Evolutionary conservation across 1,284 basidiomycete species (phyloP).

Genomic region (Grifola frondosa): DNA sequence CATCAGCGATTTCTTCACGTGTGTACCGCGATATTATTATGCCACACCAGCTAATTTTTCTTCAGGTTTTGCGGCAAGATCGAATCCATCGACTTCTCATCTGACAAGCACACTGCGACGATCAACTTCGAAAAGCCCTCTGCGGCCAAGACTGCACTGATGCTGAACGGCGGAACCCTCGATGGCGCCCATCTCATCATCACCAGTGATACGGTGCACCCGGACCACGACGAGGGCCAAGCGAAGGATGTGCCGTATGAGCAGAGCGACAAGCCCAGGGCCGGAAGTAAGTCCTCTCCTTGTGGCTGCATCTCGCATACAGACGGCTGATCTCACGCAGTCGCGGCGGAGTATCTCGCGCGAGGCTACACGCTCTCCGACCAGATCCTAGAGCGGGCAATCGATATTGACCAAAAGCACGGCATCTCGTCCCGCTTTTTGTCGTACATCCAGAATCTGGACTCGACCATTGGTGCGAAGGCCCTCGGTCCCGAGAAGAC

Average conservation of each 20-base stretch:
- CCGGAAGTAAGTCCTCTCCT: conserved; percentile 54
- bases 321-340: conserved; percentile 37
- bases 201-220: conserved; percentile 59
- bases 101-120: conserved; percentile 41
- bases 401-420: conserved; percentile 82
- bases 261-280: conserved; percentile 81
- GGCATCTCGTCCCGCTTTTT: conserved; percentile 88
- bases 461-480: conserved; percentile 64
- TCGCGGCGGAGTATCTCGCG: conserved; percentile 89
- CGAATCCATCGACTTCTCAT: conserved; percentile 54
- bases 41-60: conserved; percentile 2
- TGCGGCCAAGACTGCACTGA: conserved; percentile 78
- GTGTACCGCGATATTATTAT: conserved; percentile 26
- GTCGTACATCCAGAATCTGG: conserved; percentile 70
- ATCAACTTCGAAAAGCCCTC: conserved; percentile 75
- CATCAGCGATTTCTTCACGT: conserved; percentile 79
- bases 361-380: conserved; percentile 85
- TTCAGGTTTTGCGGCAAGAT: conserved; percentile 81
- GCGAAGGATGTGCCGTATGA: conserved; percentile 41
- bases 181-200: conserved; percentile 62
- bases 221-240: conserved; percentile 43
- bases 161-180: conserved; percentile 75
- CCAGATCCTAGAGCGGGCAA: conserved; percentile 77
- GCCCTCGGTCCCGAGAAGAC: conserved; percentile 74
- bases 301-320: background rate